These are phyloP conservation scores for Pyricularia pennisetigena DNA, from an alignment of 2,329 filamentous ascomycete species.

Conservation along the genomic window DNA sequence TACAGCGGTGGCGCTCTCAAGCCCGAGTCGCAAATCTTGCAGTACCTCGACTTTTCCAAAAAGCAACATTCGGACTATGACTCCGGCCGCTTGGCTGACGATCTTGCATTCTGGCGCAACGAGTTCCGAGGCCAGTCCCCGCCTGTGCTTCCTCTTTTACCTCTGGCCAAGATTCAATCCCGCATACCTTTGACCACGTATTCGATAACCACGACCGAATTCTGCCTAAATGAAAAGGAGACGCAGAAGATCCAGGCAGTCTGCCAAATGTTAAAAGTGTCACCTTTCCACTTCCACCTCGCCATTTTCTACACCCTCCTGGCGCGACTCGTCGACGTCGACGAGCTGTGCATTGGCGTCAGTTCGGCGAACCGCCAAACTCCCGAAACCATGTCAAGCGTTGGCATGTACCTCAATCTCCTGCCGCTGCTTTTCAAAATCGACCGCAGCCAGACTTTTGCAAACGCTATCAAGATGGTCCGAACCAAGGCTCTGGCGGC, in stretches of 20 bases:
- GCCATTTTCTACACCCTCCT: conserved; percentile 21
- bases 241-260: conserved; percentile 19
- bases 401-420: conserved; percentile 29
- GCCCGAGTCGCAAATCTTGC: conserved; percentile 10
- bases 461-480: conserved; percentile 16
- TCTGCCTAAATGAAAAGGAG: background rate
- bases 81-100: conserved; percentile 10
- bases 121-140: conserved; percentile 14
- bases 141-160: conserved; percentile 21
- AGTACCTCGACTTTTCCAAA: conserved; percentile 25
- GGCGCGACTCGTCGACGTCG: conserved; percentile 12
- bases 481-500: conserved; percentile 21
- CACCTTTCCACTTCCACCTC: conserved; percentile 23
- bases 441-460: conserved; percentile 16
- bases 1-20: conserved; percentile 23
- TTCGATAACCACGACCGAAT: background rate
- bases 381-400: conserved; percentile 12
- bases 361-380: conserved; percentile 25
- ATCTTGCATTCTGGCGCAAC: conserved; percentile 24
- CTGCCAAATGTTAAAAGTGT: conserved; percentile 11
- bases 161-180: conserved; percentile 14
- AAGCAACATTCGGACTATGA: background rate
- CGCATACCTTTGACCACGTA: conserved; percentile 12
- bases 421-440: conserved; percentile 27
- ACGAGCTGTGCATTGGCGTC: conserved; percentile 29